Percentiles rank a stretch among this genome's conserved stretches.
These are phyloP conservation scores for Fusarium pseudonygamai DNA, from an alignment of 2,329 filamentous ascomycete genomes.

Conservation along the genomic window DNA sequence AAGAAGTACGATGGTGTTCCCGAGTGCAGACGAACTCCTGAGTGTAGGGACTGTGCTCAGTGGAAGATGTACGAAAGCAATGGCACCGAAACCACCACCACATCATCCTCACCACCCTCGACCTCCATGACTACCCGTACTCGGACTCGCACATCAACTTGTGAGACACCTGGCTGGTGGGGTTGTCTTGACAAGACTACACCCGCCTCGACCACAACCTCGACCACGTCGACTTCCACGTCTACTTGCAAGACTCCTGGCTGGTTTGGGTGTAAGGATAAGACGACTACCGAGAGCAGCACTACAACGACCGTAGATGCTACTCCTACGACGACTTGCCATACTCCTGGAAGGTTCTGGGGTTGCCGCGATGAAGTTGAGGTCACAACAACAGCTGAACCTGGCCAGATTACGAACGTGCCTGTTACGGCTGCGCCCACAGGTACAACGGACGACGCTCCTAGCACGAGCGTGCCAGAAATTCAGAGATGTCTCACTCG, in stretches of 20 bases:
- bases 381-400: constrained; percentile 47
- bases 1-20: constrained; percentile 84
- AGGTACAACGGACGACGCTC: constrained; percentile 40
- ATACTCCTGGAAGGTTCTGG: constrained; percentile 65
- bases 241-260: constrained; percentile 70
- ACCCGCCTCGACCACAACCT: constrained; percentile 51
- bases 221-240: constrained; percentile 59
- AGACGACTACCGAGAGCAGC: constrained; percentile 47
- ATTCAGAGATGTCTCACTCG: constrained; percentile 48
- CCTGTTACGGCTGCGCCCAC: constrained; percentile 47
- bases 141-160: constrained; percentile 85
- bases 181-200: constrained; percentile 77
- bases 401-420: constrained; percentile 42
- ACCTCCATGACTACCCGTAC: constrained; percentile 68
- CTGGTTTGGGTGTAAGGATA: constrained; percentile 73
- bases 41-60: constrained; percentile 87
- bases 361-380: constrained; percentile 60
- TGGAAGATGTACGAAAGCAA: constrained; percentile 98
- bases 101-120: constrained; percentile 57
- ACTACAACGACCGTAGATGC: constrained; percentile 46
- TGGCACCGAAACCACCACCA: constrained; percentile 78
- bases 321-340: constrained; percentile 51
- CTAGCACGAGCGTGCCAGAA: constrained; percentile 37
- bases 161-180: constrained; percentile 94
- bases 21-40: constrained; percentile 76